Conservation (phyloP, 2,329 filamentous ascomycete genomes). For the Xylariaceae sp. region DNA sequence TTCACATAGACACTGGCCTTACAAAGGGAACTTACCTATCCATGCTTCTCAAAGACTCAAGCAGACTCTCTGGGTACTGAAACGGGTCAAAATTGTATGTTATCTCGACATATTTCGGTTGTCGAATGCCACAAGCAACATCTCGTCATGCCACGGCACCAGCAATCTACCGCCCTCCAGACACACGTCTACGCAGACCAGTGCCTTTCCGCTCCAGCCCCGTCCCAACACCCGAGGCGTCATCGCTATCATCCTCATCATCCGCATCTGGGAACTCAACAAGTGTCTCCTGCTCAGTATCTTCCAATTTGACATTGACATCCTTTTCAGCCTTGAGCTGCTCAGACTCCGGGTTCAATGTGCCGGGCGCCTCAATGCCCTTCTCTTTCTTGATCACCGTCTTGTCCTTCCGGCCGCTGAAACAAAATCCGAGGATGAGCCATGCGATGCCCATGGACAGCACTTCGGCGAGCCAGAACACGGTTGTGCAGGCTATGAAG, state of each 20-base stretch:
- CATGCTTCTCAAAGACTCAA: no score
- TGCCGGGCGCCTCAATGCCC: no score
- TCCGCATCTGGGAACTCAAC: conserved; percentile 21
- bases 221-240: conserved; percentile 18
- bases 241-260: conserved; percentile 26
- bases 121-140: no score
- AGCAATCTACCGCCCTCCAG: conserved; percentile 8
- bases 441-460: conserved; percentile 63
- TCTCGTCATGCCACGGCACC: no score
- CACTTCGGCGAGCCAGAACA: conserved; percentile 78
- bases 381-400: conserved; percentile 3
- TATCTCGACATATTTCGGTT: no score
- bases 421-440: conserved; percentile 44
- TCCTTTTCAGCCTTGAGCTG: conserved; percentile 17
- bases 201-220: conserved; percentile 18
- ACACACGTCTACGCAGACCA: conserved; percentile 19
- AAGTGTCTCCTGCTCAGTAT: conserved; percentile 16
- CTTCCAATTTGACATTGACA: conserved; percentile 22
- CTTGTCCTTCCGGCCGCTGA: conserved; percentile 28
- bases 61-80: no score
- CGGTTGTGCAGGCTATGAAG: conserved; percentile 62
- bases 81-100: no score
- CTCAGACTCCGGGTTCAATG: background rate
- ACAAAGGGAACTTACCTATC: no score
- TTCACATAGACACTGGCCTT: no score